Evolutionary conservation across 805 yeast genomes (phyloP), one percentile per base, ranked within the genome.

Genomic region (Cyberlindnera lachancei): DNA sequence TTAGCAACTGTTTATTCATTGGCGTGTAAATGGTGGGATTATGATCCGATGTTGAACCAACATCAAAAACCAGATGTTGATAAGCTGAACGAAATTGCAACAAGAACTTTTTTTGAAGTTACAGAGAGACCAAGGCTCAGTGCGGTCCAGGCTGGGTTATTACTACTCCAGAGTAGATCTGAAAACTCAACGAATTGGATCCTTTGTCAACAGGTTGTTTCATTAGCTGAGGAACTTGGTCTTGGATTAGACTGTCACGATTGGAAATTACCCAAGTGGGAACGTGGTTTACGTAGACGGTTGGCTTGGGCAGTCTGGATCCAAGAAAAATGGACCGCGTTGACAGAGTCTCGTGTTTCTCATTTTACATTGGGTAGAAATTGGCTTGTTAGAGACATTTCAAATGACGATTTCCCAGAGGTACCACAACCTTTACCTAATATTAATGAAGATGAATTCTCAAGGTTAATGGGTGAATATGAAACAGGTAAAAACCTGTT

Each of bases 211-310:
- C 94, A 85, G 43, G 84, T 90, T 15, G 88, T 85, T 6, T 81
- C 94, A 0, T 58, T 88, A 14, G 79, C 96, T 1, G 96, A 90
- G 56, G 95, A 90, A 45, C 62, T 90, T 13, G 96, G 97, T 0
- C 62, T 90, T 9, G 95, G 95, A 0, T 64, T 85, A n/a, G 90
- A 88, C 50, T 88, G 96, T 48, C 76, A 80, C 36, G 73, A 70
- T 42, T 90, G 98, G 98, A 78, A 82, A 48, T 59, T 90, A 22
- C 97, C 97, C 0, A 79, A 80, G 46, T 92, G 97, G 97, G 98
- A 90, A 52, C 67, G 94, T 31, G 94, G 94, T 6, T 59, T 90
- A 30, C 67, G 98, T 32, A 73, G 85, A 45, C 66, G 97, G 37
- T 59, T 90, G 30, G 95, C 96, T 1, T 90, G 98, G 97, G 96